Percentiles rank a stretch among this genome's conserved stretches.
Evolutionary conservation across 805 yeast genomes (phyloP).

Genomic region (Saturnispora ahearnii): DNA sequence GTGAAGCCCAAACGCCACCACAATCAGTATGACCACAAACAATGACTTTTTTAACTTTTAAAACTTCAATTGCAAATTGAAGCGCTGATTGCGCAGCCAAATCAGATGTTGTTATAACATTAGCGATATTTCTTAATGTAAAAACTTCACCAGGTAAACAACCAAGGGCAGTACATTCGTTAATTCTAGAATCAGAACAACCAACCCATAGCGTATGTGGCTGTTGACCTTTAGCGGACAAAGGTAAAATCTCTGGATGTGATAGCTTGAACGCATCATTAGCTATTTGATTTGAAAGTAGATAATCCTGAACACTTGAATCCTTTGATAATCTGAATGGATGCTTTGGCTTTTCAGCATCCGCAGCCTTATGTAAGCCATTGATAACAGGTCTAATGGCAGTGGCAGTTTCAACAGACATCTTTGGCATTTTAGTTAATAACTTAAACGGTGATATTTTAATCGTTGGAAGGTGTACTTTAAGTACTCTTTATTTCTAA

Average conservation of each 20-base stretch:
- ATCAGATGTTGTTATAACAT: slow-evolving; percentile 63
- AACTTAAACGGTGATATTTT: slow-evolving; percentile 8
- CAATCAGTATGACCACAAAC: slow-evolving; percentile 95
- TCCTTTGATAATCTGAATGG: slow-evolving; percentile 40
- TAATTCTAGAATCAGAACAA: slow-evolving; percentile 86
- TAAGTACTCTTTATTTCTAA: not conserved
- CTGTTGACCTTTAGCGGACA: slow-evolving; percentile 73
- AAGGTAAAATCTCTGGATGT: slow-evolving; percentile 50
- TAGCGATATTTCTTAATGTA: slow-evolving; percentile 83
- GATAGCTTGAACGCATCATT: slow-evolving; percentile 38
- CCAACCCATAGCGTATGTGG: slow-evolving; percentile 95
- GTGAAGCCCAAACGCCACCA: slow-evolving; percentile 83
- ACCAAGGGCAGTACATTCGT: slow-evolving; percentile 63
- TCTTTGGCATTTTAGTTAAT: slow-evolving; percentile 9
- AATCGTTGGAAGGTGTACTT: not conserved
- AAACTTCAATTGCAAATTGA: slow-evolving; percentile 79
- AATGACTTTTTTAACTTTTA: slow-evolving; percentile 71
- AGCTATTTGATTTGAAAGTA: slow-evolving; percentile 38
- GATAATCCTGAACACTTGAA: slow-evolving; percentile 40
- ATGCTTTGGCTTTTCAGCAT: slow-evolving; percentile 4
- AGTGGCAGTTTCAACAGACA: slow-evolving; percentile 9
- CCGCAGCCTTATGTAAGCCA: slow-evolving; percentile 6
- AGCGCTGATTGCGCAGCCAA: slow-evolving; percentile 66
- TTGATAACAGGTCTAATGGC: not conserved
- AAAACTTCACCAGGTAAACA: slow-evolving; percentile 89